Base-by-base conservation (phyloP, 768 basidiomycete genomes). In the Tylopilus plumbeoviolaceoides region DNA sequence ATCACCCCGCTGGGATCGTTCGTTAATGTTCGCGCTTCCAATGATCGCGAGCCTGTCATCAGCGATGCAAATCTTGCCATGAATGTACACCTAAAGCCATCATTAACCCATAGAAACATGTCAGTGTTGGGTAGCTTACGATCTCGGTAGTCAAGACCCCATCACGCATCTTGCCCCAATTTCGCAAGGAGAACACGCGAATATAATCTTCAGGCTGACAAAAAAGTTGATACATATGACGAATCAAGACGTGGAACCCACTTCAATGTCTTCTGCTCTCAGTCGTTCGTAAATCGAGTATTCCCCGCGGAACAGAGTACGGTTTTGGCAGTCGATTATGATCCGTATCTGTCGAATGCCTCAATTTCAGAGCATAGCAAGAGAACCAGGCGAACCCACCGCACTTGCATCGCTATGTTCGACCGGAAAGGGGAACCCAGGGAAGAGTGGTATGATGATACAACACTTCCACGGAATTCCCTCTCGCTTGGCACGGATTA, bases 11-110 rank as follows among this genome's bases (percentile, higher is more conserved):
- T 91, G 91, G 14, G 92, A 95, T 35, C 97, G 84, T 67, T 99
- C 97, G 65, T 99, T 99, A 74, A 99, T 93, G 68, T 98, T 98
- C 17, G 95, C 95, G 49, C 20, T 94, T 15, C 93, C 93, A 58
- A 97, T 97, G 64, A 97, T 93, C 30, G 83, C 93, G 52, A 94
- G 74, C 48, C 97, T 84, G 67, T 99, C 95, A 66, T 99, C 97
- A 5, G 98, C 94, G 50, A 98, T 85, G 60, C 86, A 87, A 18
- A 77, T 49, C 59, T 74, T 61, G 27, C 42, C 89, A 65, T 95
- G 93, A 56, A 95, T 91, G 70, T 97, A 95, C 20, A 95, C 84
- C 83, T 89, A 56, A 11, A 27, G 61, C 27, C 46, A 10, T 48
- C 40, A 14, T 68, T 25, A 66, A 56, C 38, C 45, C 41, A 30